phyloP scores from a whole-genome alignment of 163 green algal species.

The Scenedesmus sp. region DNA sequence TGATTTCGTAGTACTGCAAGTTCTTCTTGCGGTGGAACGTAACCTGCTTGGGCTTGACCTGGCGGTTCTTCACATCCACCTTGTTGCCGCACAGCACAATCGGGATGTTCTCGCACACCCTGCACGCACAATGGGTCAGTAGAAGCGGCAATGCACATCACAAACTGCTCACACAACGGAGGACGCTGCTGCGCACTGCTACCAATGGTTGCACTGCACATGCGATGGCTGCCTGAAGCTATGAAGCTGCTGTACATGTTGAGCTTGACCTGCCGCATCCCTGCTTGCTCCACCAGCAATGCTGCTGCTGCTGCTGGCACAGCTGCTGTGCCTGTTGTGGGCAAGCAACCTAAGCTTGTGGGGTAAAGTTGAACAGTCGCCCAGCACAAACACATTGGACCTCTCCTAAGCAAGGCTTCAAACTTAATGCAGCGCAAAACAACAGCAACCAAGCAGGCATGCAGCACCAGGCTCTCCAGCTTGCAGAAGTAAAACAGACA shows the following conservation, averaged over 20 bases:
- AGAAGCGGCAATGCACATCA: background rate
- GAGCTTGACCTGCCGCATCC: no score
- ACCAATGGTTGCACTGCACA: no score
- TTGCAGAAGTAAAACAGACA: no score
- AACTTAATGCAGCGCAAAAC: background rate
- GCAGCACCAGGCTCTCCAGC: no score
- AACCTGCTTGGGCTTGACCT: conserved; percentile 99
- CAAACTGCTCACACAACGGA: no score
- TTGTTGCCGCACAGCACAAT: conserved; percentile 99
- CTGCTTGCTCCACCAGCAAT: background rate
- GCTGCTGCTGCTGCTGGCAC: background rate
- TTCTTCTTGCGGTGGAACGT: conserved; percentile 99
- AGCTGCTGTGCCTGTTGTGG: background rate
- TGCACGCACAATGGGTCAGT: conserved; percentile 27
- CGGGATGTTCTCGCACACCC: conserved; percentile 99
- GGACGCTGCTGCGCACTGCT: no score
- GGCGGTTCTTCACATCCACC: conserved; percentile 99
- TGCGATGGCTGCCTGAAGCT: no score
- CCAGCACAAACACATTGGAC: background rate
- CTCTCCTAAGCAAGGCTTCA: background rate
- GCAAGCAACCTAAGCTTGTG: background rate
- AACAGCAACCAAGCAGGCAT: background rate
- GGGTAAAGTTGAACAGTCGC: no score
- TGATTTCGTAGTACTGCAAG: conserved; percentile 99
- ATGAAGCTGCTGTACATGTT: no score